Evolutionary conservation across 148 eudicot species (phyloP), one percentile per base, ranked within the genome.

Genomic region (Spergularia marina): DNA sequence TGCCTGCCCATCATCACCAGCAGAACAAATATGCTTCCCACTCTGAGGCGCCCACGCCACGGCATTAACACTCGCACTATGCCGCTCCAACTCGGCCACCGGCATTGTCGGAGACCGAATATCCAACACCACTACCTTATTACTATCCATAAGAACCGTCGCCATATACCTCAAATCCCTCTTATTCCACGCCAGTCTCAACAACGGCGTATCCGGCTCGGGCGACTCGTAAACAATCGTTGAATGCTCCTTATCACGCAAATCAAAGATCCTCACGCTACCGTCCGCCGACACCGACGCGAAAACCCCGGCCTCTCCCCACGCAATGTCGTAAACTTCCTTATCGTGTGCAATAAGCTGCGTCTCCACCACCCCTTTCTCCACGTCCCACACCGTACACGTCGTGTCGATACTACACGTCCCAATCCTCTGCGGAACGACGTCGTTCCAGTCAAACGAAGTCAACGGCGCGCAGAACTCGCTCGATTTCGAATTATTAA

Each of bases 261-360:
- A 77, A 82, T 95, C 98, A 64, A 95, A 95, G 1, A 92, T 83
- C 78, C 98, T 83, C 12, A 95, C 97, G 10, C 97, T 92, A 10
- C 98, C 98, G 72, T 95, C 98, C 0, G 97, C 98, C 0, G 97
- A 92, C 66, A 90, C 97, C 16, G 98, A 95, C 0, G 98, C 92
- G 25, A 95, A 95, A 25, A 95, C 91, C 52, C 94, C 92, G 8
- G 97, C 91, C 64, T 88, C 98, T 0, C 97, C 97, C 97, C 98
- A 95, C n/a, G 98, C 97, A 71, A 95, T 95, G 81, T 95, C 98
- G 70, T 95, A 88, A 55, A 95, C 98, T 81, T 95, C 98, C 66
- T 92, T 95, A 75, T 95, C 98, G 63, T 95, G 97, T 0, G 98
- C 98, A 47, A 95, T 95, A 60, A 95, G 67, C 78, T 95, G 98